Base-by-base conservation (phyloP, 2,329 filamentous ascomycete species). In the Aspergillus aculeatus region DNA sequence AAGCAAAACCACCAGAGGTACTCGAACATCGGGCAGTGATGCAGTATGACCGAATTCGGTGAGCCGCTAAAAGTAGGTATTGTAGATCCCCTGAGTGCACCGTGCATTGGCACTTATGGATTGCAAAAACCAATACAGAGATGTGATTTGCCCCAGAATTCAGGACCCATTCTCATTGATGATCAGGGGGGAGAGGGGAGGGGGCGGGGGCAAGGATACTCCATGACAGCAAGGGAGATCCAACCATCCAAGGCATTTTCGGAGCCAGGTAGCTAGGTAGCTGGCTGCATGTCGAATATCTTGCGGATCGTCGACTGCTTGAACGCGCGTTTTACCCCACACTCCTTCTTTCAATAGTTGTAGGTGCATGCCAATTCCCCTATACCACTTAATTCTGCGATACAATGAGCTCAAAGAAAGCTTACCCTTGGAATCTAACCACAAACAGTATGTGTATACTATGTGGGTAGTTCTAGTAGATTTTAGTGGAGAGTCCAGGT, bases 101-200 rank as follows among this genome's bases (percentile, higher is more conserved):
- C 38, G 56, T 54, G 44, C 53, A 35, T 26, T 21, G 19, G 16
- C 38, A 19, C 38, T 29, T 47, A 26, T 32, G 38, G 38, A 44
- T 14, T 35, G 35, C 21, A 26, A n/a, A 26, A 23, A 6, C 24
- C 38, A 47, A 47, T 47, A 16, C 14, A 12, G 32, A 54, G 41
- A 47, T 2, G 23, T 16, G n/a, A 6, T 54, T 55, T 35, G 53
- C 24, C 44, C 14, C 24, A 14, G 10, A 16, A 47, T 47, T 10
- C 23, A 47, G 41, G 41, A 55, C 19, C 53, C 41, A 29, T 35
- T 21, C n/a, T n/a, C 48, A 29, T 38, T 35, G 58, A 60, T 60
- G 54, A 47, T 51, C 57, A 59, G 48, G 51, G 57, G 16, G 44
- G n/a, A 16, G 29, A 32, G 53, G 16, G 32, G n/a, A 52, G 16